Evolutionary conservation across 352 stramenopile genomes (phyloP).

Genomic region (Phytophthora niederhauseri): DNA sequence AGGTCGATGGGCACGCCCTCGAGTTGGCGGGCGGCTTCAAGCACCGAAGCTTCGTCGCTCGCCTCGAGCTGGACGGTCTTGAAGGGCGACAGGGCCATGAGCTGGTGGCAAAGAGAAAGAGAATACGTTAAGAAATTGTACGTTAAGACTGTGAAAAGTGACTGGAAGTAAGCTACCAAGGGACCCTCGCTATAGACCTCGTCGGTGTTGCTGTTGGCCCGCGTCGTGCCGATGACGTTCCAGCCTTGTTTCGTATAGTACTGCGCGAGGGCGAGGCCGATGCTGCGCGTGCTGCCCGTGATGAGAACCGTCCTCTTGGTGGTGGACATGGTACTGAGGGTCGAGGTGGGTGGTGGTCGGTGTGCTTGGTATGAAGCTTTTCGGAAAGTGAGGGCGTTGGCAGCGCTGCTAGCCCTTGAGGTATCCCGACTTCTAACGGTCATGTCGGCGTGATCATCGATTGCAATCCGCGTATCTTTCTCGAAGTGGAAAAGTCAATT

Average conservation of each 20-base stretch:
- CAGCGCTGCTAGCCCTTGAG: not conserved
- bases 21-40: constrained; percentile 41
- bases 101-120: constrained; percentile 5
- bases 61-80: constrained; percentile 53
- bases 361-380: constrained; percentile 4
- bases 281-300: constrained; percentile 43
- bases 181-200: constrained; percentile 17
- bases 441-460: not conserved
- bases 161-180: no score
- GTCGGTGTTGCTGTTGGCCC: constrained; percentile 37
- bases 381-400: constrained; percentile 20
- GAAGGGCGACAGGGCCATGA: constrained; percentile 32
- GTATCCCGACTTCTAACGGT: not conserved
- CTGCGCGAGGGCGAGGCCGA: constrained; percentile 48
- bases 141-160: no score
- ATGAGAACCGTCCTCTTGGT: constrained; percentile 50
- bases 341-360: not conserved
- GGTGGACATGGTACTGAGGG: constrained; percentile 9
- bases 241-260: constrained; percentile 46
- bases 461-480: not conserved
- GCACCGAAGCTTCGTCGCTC: constrained; percentile 49
- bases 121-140: no score
- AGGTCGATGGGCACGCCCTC: constrained; percentile 54
- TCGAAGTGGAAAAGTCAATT: not conserved
- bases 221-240: constrained; percentile 46